phyloP scores from a whole-genome alignment of 2,329 filamentous ascomycete species.

The Neofusicoccum kwambonambiense region DNA sequence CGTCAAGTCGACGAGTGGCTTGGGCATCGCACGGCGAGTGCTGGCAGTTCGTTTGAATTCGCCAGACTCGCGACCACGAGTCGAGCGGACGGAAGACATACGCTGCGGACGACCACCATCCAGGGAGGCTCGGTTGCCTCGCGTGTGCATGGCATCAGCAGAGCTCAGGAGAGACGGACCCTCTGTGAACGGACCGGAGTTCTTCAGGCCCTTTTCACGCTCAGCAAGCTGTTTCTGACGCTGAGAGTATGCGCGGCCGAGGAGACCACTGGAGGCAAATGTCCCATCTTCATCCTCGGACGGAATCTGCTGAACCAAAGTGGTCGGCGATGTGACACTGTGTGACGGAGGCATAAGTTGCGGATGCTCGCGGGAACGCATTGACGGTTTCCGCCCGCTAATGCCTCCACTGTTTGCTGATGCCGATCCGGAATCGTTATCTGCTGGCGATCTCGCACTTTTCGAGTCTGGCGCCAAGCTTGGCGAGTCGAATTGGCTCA shows the following conservation, averaged over 20 bases:
- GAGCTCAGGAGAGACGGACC: slow-evolving; percentile 54
- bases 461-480: neutral
- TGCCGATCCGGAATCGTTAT: slow-evolving; percentile 27
- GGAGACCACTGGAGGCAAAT: slow-evolving; percentile 48
- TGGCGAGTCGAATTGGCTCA: slow-evolving; percentile 56
- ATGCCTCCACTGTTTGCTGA: slow-evolving; percentile 26
- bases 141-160: slow-evolving; percentile 19
- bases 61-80: slow-evolving; percentile 22
- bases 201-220: slow-evolving; percentile 33
- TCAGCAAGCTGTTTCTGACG: slow-evolving; percentile 41
- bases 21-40: slow-evolving; percentile 42
- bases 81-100: slow-evolving; percentile 34
- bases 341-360: slow-evolving; percentile 31
- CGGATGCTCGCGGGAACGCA: slow-evolving; percentile 36
- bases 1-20: slow-evolving; percentile 68
- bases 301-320: slow-evolving; percentile 19
- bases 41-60: slow-evolving; percentile 45
- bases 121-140: slow-evolving; percentile 28
- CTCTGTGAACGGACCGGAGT: slow-evolving; percentile 51
- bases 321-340: neutral
- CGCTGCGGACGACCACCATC: slow-evolving; percentile 27
- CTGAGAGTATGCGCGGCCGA: slow-evolving; percentile 52
- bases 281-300: slow-evolving; percentile 36
- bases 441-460: neutral
- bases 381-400: slow-evolving; percentile 37